These are phyloP conservation scores for Candida ortonii DNA, from an alignment of 805 yeast species.

Conservation along the genomic window DNA sequence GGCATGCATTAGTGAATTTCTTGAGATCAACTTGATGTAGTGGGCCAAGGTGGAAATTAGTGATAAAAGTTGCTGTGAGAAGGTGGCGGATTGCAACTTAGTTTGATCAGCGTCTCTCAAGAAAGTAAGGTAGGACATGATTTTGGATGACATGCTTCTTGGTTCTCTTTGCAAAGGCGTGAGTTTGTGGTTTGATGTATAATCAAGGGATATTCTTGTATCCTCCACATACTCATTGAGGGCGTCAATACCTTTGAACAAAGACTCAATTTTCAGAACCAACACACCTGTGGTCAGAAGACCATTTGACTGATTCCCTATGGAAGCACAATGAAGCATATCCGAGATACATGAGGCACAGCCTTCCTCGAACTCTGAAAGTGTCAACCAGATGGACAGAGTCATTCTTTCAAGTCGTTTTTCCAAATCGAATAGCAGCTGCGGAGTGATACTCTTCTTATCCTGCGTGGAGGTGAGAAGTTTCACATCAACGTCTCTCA, in stretches of 20 bases:
- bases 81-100: conserved; percentile 34
- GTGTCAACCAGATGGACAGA: conserved; percentile 75
- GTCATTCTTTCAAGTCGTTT: conserved; percentile 56
- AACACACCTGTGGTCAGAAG: conserved; percentile 66
- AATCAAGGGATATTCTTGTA: conserved; percentile 22
- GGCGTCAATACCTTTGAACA: conserved; percentile 72
- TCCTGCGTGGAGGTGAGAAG: conserved; percentile 4
- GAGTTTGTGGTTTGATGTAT: conserved; percentile 28
- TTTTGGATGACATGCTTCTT: conserved; percentile 79
- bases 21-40: conserved; percentile 77
- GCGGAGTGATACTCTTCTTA: conserved; percentile 35
- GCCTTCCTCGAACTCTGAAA: conserved; percentile 86
- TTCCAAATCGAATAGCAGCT: conserved; percentile 56
- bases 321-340: conserved; percentile 82
- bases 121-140: conserved; percentile 84
- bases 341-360: conserved; percentile 87
- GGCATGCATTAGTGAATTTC: conserved; percentile 77
- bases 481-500: conserved; percentile 25
- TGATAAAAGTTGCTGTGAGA: conserved; percentile 67
- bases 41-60: conserved; percentile 91
- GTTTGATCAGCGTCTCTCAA: conserved; percentile 55
- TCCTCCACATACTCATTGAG: conserved; percentile 25
- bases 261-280: conserved; percentile 67
- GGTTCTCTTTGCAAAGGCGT: conserved; percentile 59
- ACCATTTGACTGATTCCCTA: conserved; percentile 67